Base-by-base conservation (phyloP, 768 basidiomycete genomes). In the Lactarius evosmus region DNA sequence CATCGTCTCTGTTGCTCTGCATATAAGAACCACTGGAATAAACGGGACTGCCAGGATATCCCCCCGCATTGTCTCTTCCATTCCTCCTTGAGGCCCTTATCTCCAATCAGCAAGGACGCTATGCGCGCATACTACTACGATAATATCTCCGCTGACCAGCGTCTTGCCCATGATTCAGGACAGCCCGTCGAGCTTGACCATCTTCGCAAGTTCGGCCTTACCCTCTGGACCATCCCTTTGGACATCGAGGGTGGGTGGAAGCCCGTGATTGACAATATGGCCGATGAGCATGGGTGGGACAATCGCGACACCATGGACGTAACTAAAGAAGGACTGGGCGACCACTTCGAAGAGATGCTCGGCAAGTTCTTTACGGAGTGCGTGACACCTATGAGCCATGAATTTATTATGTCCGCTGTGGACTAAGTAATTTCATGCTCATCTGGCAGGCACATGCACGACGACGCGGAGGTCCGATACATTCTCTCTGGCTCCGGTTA, bases 381-480 rank as follows among this genome's bases (percentile, higher is more conserved):
- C 65, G 70, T 67, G 33, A 30, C 27, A 17, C 51, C 6, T 30
- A 25, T 32, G 19, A 11, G n/a, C 36, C 17, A 11, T 7, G 36
- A 22, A 14, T n/a, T 34, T 19, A 57, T 4, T 5, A 0, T 22
- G 49, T 34, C 25, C 7, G 14, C 29, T 16, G n/a, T 36, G 56
- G 14, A 22, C 12, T 17, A 27, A 27, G 25, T 25, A 4, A 16
- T 9, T 9, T 32, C 16, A 32, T 8, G 57, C 32, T 25, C 2
- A 58, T 54, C 29, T 0, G 30, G 12, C 66, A 91, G 91, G 69
- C 93, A 96, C 70, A 82, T 97, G 79, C 95, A 96, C 69, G 93
- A 97, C 74, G 95, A 97, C 70, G 93, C 96, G 72, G 95, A 97
- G 75, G 95, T 95, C 70, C 81, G 95, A 12, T 97, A 92, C 70